Conservation (phyloP, 345 rosid genomes). For the Eucalyptus pauciflora region DNA sequence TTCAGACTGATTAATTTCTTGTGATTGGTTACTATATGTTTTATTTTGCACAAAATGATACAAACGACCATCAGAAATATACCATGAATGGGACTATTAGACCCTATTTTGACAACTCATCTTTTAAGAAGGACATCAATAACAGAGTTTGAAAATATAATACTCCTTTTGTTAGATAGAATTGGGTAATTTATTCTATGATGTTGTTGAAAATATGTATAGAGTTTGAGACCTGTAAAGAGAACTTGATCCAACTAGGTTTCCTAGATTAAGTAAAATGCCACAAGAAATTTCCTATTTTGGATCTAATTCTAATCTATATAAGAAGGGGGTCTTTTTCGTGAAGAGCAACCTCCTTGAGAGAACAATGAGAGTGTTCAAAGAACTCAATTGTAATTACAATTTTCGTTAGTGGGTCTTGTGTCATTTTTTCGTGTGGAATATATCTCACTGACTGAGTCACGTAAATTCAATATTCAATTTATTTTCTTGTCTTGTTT, state of each 20-base stretch:
- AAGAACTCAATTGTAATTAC: no score
- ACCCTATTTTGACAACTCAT: no score
- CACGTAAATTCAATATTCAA: no score
- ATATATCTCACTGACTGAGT: accelerated
- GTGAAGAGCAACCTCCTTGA: neutral
- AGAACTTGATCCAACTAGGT: neutral
- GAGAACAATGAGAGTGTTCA: no score
- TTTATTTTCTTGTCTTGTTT: no score
- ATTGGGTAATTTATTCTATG: neutral
- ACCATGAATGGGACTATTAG: no score
- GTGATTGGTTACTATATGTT: no score
- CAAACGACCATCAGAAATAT: no score
- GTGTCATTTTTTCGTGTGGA: neutral
- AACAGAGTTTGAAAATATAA: neutral
- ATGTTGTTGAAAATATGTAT: neutral
- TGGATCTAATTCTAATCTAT: no score
- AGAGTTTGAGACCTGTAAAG: neutral
- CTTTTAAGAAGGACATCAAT: no score
- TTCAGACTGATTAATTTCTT: no score
- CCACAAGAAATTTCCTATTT: neutral
- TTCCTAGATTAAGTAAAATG: neutral
- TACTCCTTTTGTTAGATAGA: neutral
- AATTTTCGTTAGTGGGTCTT: neutral
- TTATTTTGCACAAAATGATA: no score
- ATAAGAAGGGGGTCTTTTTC: neutral